Percentiles rank a stretch among this genome's conserved stretches.
Conservation (phyloP, 768 basidiomycete genomes). For the Jaapia argillacea region DNA sequence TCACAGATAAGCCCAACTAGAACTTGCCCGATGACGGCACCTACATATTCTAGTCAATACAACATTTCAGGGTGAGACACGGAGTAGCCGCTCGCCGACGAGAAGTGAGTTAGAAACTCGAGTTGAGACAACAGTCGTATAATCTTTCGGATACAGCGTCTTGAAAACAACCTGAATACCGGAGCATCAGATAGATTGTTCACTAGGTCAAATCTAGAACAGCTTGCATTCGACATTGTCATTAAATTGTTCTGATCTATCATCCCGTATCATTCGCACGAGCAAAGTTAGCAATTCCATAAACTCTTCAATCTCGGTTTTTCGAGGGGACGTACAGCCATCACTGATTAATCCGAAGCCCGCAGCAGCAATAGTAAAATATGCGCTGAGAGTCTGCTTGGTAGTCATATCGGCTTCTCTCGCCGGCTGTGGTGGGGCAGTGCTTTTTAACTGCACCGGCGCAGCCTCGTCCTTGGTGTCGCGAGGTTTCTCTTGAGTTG, state of each 20-base stretch:
- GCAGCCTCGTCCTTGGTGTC: too few species aligned
- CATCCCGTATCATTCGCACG: conserved; percentile 2
- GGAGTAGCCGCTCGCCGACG: conserved; percentile 42
- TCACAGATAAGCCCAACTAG: conserved; percentile 64
- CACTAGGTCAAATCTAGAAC: neutral
- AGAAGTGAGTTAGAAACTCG: conserved; percentile 63
- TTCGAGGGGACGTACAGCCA: conserved; percentile 31
- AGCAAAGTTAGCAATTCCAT: conserved; percentile 20
- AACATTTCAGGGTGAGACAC: conserved; percentile 2
- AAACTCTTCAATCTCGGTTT: conserved; percentile 1
- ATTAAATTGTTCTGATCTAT: conserved; percentile 63
- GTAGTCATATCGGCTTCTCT: too few species aligned
- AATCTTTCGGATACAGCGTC: conserved; percentile 49
- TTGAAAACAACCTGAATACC: conserved; percentile 48
- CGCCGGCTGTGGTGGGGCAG: too few species aligned
- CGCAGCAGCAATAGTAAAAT: conserved; percentile 54
- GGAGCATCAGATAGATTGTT: neutral
- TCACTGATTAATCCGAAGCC: conserved; percentile 60
- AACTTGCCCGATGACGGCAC: conserved; percentile 53
- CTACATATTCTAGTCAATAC: conserved; percentile 19
- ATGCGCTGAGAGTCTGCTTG: conserved; percentile 42
- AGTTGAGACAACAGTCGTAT: conserved; percentile 53
- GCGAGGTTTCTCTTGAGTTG: too few species aligned
- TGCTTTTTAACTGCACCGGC: too few species aligned
- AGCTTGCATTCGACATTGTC: conserved; percentile 53